Evolutionary conservation across 495 filamentous ascomycete species (phyloP), one percentile per base, ranked within the genome.

Genomic region (Aspergillus nidulans): DNA sequence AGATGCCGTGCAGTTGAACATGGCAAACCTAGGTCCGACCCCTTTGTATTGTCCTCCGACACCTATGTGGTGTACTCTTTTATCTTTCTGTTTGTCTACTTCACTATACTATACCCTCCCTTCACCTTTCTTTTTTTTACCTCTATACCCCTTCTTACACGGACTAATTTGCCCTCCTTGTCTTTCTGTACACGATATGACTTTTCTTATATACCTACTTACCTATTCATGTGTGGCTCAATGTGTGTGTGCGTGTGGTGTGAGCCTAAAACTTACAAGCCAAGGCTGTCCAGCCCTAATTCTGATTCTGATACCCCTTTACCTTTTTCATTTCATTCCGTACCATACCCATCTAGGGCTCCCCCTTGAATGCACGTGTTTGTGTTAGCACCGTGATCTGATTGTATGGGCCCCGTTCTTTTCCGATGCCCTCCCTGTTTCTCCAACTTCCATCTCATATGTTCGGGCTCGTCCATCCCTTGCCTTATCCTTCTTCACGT

Each of bases 301-400:
- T 28, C 43, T 53, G 41, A 58, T 53, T 28, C 49, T 53, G 49
- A 58, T 58, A 58, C 56, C 56, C 56, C 44, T 30, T 30, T 32
- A 4, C 18, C 41, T 32, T 18, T 57, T 15, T 34, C 23, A 45
- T 13, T 45, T 25, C 36, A 5, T 39, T n/a, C n/a, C n/a, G n/a
- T n/a, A n/a, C n/a, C n/a, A n/a, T n/a, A n/a, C n/a, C n/a, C n/a
- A n/a, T n/a, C n/a, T n/a, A n/a, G n/a, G n/a, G n/a, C n/a, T n/a
- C n/a, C n/a, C n/a, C n/a, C n/a, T n/a, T n/a, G n/a, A n/a, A n/a
- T n/a, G n/a, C n/a, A n/a, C n/a, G n/a, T n/a, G n/a, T n/a, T n/a
- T n/a, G n/a, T n/a, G n/a, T n/a, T n/a, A n/a, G n/a, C n/a, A n/a
- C n/a, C n/a, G n/a, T n/a, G n/a, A n/a, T n/a, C n/a, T 39, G 38